Base-by-base conservation (phyloP, 1,139 yeast genomes). In the Williopsis jadinii region DNA sequence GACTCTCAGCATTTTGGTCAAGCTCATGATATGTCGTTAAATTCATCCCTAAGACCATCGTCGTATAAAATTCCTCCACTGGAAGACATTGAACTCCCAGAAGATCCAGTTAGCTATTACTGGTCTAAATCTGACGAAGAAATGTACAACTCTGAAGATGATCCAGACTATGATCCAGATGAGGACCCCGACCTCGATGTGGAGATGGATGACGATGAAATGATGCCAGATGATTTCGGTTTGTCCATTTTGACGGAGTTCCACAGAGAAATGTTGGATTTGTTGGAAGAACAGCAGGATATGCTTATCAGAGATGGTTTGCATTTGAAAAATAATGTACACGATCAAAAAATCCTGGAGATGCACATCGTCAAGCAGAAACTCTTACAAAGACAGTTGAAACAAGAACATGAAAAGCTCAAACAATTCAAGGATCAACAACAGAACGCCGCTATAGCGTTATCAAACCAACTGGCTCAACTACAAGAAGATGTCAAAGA, bases 131-230 rank as follows among this genome's bases (percentile, higher is more conserved):
- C 32, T 6, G 37, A 40, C n/a, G 47, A 41, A 9, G 42, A 29
- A 6, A 42, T 30, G 2, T 47, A 47, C 32, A 32, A 32, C 30
- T 46, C 47, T 11, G 41, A 36, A 5, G 42, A 43, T 11, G 48
- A 49, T 26, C 37, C 34, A 10, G 48, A 42, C 30, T 53, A 47
- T 11, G 41, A 28, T 42, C 42, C 51, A 11, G 36, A 38, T 2
- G 41, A 37, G 9, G 51, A 50, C 28, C 57, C 54, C 12, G 57
- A 56, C 13, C 43, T 48, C 28, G 50, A 44, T 11, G 46, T 44
- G 8, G 24, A 19, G 6, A 19, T 19, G 24, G 24, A 19, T 19
- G 54, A 51, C 14, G 56, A 52, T n/a, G 54, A 58, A 15, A 51
- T 26, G 12, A 35, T 32, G 14, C 33, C 41, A 9, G 38, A 39